Conservation (phyloP, 352 stramenopile species). For the Phytopythium cucurbitacearum region DNA sequence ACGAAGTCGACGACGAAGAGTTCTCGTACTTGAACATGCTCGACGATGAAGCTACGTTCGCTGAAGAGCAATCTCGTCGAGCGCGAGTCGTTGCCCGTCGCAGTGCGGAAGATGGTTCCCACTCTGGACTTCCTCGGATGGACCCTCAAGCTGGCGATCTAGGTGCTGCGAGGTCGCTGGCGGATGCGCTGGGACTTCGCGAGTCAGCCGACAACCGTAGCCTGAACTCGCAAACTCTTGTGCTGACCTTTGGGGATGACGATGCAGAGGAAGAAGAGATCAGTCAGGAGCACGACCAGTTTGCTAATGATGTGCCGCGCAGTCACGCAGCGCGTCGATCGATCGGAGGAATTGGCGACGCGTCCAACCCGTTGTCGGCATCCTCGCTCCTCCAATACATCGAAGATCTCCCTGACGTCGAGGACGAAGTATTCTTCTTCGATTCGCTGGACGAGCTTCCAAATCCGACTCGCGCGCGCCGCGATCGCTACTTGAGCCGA, state of each 20-base stretch:
- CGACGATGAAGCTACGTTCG: constrained; percentile 57
- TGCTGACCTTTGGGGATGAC: constrained; percentile 34
- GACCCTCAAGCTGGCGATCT: neutral
- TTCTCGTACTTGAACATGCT: constrained; percentile 79
- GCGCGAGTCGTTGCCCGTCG: constrained; percentile 19
- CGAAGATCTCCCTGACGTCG: constrained; percentile 49
- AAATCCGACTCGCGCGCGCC: constrained; percentile 16
- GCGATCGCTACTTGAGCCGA: constrained; percentile 25
- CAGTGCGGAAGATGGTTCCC: constrained; percentile 1
- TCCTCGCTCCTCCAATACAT: constrained; percentile 50
- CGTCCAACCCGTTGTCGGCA: constrained; percentile 18
- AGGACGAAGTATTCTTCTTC: constrained; percentile 52
- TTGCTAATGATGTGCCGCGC: neutral
- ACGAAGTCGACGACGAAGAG: constrained; percentile 82
- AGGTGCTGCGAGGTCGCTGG: neutral
- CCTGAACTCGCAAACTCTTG: constrained; percentile 20
- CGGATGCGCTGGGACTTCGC: constrained; percentile 3
- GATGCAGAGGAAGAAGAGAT: constrained; percentile 20
- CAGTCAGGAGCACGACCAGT: neutral
- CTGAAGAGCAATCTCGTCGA: constrained; percentile 50
- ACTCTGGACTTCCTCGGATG: neutral
- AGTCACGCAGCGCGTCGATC: neutral
- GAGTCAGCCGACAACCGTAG: neutral
- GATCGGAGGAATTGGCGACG: neutral
- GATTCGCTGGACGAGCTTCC: constrained; percentile 36